Evolutionary conservation across 768 basidiomycete species (phyloP), one percentile per base, ranked within the genome.

Genomic region (Pleurotus tuber-regium): DNA sequence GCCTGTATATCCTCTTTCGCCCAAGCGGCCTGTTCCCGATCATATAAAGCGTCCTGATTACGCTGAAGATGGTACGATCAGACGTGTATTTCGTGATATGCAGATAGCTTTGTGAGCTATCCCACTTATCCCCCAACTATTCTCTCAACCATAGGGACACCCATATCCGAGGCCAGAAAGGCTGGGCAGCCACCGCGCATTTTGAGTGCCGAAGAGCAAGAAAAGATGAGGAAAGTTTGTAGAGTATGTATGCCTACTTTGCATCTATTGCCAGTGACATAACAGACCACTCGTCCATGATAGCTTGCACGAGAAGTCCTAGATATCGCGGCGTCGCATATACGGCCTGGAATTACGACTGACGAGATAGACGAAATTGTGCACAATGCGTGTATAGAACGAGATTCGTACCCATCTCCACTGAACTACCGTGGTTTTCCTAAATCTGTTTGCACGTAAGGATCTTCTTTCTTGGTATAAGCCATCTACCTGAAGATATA

Each of bases 401-500:
- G 95, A 46, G 85, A 92, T 58, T 83, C 91, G 19, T 99, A 99
- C 70, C 97, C 97, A 1, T 94, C 91, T 23, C 91, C 97, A 38
- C 74, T 98, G 54, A 92, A 92, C 63, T 99, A 99, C 70, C 81
- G 86, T 47, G 76, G 80, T 29, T 98, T 86, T 64, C 96, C 97
- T 10, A 98, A 98, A 75, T 98, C 94, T 25, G 82, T 96, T 30
- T 99, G 97, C 88, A 94, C 89, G 85, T 92, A 73, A 59, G 92
- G 29, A 39, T 40, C 36, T 18, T 18, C 42, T n/a, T 51, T 18
- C 48, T 46, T 18, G 9, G 36, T 14, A 31, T n/a, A 18, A 19
- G 14, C 8, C n/a, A 16, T 18, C 35, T n/a, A 19, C 14, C 23
- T 31, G 30, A 44, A 11, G 16, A 21, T 4, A 7, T n/a, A 1